A percentile compares a stretch with the other conserved stretches of the same genome.
phyloP scores from a whole-genome alignment of 441 rosid species.

The Populus hybrid region DNA sequence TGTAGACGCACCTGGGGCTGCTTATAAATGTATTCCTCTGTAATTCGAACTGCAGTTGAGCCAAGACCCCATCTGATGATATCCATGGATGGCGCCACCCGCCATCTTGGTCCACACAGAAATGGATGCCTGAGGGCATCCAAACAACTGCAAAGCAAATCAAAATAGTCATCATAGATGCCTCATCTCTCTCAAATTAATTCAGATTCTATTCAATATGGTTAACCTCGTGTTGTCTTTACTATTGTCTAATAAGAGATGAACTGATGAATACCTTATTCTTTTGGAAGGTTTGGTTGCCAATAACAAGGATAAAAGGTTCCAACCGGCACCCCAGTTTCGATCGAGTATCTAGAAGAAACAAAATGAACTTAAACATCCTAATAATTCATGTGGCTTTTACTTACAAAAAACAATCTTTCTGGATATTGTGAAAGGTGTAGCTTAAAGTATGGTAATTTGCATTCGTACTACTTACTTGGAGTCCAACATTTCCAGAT shows the following conservation, averaged over 20 bases:
- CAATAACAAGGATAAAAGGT: constrained; percentile 77
- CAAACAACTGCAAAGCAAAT: constrained; percentile 54
- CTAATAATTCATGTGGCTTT: background rate
- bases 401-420: too few species aligned
- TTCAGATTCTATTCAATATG: background rate
- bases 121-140: constrained; percentile 94
- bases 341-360: constrained; percentile 81
- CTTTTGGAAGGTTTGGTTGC: constrained; percentile 76
- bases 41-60: constrained; percentile 81
- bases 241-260: background rate
- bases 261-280: constrained; percentile 50
- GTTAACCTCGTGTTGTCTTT: background rate
- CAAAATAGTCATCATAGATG: background rate
- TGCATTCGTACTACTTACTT: constrained; percentile 38
- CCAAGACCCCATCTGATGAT: constrained; percentile 97
- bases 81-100: constrained; percentile 83
- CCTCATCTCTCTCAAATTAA: background rate
- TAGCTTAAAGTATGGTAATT: background rate
- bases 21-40: constrained; percentile 85
- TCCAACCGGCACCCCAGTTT: constrained; percentile 98
- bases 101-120: constrained; percentile 95
- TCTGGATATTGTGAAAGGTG: background rate
- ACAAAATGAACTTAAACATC: background rate
- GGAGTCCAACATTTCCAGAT: constrained; percentile 75
- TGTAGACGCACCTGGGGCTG: constrained; percentile 57